Conservation (phyloP, 2,329 filamentous ascomycete genomes). For the Podosphaera xanthii region DNA sequence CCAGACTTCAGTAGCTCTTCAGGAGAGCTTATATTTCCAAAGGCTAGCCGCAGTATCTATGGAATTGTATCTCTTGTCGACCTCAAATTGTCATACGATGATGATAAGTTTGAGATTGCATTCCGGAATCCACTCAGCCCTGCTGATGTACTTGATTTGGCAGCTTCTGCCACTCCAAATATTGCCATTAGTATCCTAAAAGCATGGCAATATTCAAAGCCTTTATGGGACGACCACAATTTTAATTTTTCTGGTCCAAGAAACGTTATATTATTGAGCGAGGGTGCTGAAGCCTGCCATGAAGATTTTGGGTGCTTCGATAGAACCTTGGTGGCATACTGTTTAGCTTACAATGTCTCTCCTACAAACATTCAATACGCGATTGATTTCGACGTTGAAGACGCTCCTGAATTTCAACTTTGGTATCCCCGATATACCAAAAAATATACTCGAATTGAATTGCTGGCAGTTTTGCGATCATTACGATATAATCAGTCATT, state of each 20-base stretch:
- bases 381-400: slow-evolving; percentile 37
- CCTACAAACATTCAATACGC: slow-evolving; percentile 42
- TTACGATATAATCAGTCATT: slow-evolving; percentile 51
- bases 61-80: slow-evolving; percentile 39
- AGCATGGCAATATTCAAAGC: slow-evolving; percentile 38
- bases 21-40: slow-evolving; percentile 22
- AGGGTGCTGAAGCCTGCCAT: slow-evolving; percentile 24
- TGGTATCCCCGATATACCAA: slow-evolving; percentile 29
- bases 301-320: slow-evolving; percentile 40
- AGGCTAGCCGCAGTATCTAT: slow-evolving; percentile 25
- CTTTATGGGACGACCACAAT: slow-evolving; percentile 39
- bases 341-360: slow-evolving; percentile 40
- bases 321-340: slow-evolving; percentile 45
- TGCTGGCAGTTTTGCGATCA: slow-evolving; percentile 47
- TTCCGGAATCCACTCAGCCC: slow-evolving; percentile 36
- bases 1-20: slow-evolving; percentile 29
- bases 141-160: slow-evolving; percentile 32
- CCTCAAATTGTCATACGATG: slow-evolving; percentile 33
- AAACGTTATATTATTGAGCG: slow-evolving; percentile 25
- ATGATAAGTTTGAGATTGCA: slow-evolving; percentile 43
- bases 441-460: slow-evolving; percentile 35
- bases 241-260: slow-evolving; percentile 37
- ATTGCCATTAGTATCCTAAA: slow-evolving; percentile 38
- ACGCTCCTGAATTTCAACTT: slow-evolving; percentile 42
- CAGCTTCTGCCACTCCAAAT: slow-evolving; percentile 39